Base-by-base conservation (phyloP, 768 basidiomycete genomes). In the Suillus hirtellus region DNA sequence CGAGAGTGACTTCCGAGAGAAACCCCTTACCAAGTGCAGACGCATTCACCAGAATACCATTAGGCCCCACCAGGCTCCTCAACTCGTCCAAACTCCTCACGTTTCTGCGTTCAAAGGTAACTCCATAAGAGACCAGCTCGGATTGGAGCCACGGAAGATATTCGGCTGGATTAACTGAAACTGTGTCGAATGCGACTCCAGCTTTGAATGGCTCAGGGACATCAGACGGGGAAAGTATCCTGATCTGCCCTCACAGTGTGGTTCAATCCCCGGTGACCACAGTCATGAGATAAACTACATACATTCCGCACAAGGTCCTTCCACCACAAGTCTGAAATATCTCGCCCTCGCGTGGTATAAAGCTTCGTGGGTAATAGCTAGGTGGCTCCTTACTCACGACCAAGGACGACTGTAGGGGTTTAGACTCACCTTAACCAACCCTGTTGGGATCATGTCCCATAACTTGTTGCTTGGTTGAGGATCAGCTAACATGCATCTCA, bases 31-130 rank as follows among this genome's bases (percentile, higher is more conserved):
- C 87, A 9, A 89, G 77, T 11, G 82, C 81, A 0, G 83, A 79
- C 6, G 86, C 85, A 60, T 88, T 89, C 62, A 89, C 73, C 15
- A 88, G 75, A n/a, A 82, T 67, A 42, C 78, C 76, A 17, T 71
- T 66, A 4, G 70, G 60, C 1, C 78, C 77, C 0, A 78, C 75
- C 1, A 80, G 49, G n/a, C 74, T 71, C 44, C 79, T 77, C 10
- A 81, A 79, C 58, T 86, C 81, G 61, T 79, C 81, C 60, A 87
- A 65, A 54, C 79, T 80, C 27, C 67, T 71, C 24, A 87, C 70
- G 27, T 75, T 68, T 42, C 73, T 75, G 61, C 78, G 78, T 50
- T 80, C 70, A 71, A 88, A 80, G 12, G 71, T 72, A 42, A 84
- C 82, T 14, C 80, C 80, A 10, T 73, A 75, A 24, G 70, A 65